Conservation (phyloP, 2,329 filamentous ascomycete genomes). For the Epichloe brachyelytri region DNA sequence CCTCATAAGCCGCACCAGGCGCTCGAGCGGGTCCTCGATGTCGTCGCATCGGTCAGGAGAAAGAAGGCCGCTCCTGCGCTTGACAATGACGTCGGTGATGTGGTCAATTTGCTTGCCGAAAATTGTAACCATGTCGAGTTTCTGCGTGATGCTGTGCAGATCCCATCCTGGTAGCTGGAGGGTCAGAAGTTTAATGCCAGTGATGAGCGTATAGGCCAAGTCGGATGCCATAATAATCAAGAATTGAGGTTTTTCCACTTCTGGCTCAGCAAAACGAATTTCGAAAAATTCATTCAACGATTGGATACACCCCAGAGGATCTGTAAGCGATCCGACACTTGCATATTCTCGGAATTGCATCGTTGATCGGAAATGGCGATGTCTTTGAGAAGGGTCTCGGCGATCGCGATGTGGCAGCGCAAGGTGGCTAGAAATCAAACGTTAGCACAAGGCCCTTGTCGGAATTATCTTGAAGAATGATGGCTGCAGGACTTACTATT, state of each 20-base stretch:
- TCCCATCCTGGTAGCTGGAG: constrained; percentile 35
- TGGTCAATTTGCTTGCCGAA: constrained; percentile 18
- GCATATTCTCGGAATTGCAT: constrained; percentile 17
- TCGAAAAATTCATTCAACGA: constrained; percentile 28
- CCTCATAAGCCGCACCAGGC: constrained; percentile 19
- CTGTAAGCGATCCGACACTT: constrained; percentile 26
- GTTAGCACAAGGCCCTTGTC: neutral
- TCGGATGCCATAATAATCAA: constrained; percentile 33
- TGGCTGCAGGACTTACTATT: constrained; percentile 18
- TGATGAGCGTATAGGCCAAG: constrained; percentile 33
- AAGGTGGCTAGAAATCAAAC: constrained; percentile 20
- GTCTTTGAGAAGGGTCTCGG: constrained; percentile 35
- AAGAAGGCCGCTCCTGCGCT: constrained; percentile 15
- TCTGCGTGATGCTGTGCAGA: constrained; percentile 19
- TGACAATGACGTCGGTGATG: constrained; percentile 16
- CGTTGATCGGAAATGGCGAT: constrained; percentile 28
- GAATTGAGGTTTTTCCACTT: constrained; percentile 25
- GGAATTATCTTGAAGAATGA: neutral
- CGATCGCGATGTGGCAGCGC: constrained; percentile 28
- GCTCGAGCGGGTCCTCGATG: constrained; percentile 19
- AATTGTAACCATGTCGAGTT: constrained; percentile 16
- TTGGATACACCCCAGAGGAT: constrained; percentile 32
- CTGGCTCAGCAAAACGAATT: constrained; percentile 18
- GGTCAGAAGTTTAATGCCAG: constrained; percentile 32
- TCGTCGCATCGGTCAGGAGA: constrained; percentile 6